Conservation (phyloP, 495 filamentous ascomycete genomes). For the Lasiosphaeris hirsuta region DNA sequence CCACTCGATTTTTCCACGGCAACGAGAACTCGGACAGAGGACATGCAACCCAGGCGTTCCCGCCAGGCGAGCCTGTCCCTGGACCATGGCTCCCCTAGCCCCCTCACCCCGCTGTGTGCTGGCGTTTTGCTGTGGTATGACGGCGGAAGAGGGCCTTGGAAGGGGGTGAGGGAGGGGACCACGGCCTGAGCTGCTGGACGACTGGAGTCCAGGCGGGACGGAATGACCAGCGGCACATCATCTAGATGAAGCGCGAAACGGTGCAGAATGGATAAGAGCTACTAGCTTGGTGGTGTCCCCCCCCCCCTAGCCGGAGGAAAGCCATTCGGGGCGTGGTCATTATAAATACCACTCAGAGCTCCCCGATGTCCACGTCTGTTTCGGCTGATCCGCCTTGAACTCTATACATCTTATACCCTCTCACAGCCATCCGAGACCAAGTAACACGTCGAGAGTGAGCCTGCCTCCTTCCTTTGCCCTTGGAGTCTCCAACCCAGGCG, state of each 20-base stretch:
- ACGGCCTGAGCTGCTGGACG: constrained; percentile 13
- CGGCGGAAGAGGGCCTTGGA: constrained; percentile 26
- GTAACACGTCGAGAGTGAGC: too few relatives aligned
- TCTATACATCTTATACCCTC: constrained; percentile 8
- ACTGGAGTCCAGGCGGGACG: constrained; percentile 23
- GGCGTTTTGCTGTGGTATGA: constrained; percentile 7
- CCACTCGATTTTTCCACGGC: constrained; percentile 11
- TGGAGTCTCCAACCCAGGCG: too few relatives aligned
- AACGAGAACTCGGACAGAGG: constrained; percentile 11
- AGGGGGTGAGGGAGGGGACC: constrained; percentile 16
- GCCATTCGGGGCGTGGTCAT: constrained; percentile 9
- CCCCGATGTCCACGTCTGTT: constrained; percentile 8
- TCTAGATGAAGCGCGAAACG: constrained; percentile 27
- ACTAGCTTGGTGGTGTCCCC: constrained; percentile 15
- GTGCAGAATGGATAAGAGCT: constrained; percentile 13
- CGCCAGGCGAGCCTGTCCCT: constrained; percentile 11
- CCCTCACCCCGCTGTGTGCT: constrained; percentile 1
- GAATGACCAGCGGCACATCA: constrained; percentile 27
- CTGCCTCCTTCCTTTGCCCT: too few relatives aligned
- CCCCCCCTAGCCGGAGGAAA: constrained; percentile 14
- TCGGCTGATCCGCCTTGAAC: constrained; percentile 15
- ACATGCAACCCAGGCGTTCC: constrained; percentile 18
- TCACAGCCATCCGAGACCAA: background rate
- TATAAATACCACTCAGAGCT: constrained; percentile 29
- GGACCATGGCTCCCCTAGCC: constrained; percentile 9